Evolutionary conservation across 441 rosid genomes (phyloP).

Genomic region (Euphorbia schlechtendalii): DNA sequence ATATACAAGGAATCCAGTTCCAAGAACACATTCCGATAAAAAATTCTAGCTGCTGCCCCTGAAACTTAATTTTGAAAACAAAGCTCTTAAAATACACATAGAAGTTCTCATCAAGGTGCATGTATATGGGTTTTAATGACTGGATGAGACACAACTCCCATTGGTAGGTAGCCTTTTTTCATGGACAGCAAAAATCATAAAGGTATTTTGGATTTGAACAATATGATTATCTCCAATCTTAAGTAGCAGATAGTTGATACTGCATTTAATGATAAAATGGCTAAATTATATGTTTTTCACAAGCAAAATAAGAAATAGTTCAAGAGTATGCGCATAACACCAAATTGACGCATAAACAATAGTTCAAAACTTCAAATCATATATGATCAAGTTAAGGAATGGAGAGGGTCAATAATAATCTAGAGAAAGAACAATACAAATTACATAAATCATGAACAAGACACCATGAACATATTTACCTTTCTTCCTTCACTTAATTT

Average conservation of each 20-base stretch:
- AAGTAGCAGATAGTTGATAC: conserved; percentile 1
- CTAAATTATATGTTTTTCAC: not conserved
- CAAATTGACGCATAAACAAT: not conserved
- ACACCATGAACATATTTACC: conserved; percentile 36
- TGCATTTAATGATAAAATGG: no score
- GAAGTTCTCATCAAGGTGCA: not conserved
- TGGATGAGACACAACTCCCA: not conserved
- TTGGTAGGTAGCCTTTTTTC: not conserved
- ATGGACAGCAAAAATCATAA: not conserved
- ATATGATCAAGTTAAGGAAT: not conserved
- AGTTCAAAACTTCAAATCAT: not conserved
- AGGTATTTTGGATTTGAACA: not conserved
- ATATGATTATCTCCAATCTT: not conserved
- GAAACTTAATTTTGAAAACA: not conserved
- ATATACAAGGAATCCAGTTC: not conserved
- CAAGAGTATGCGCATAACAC: no score
- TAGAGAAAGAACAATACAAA: not conserved
- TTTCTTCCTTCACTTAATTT: conserved; percentile 94
- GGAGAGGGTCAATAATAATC: not conserved
- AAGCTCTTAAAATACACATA: not conserved
- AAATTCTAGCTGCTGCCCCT: not conserved
- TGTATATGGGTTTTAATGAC: not conserved
- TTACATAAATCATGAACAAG: not conserved
- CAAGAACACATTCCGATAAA: not conserved
- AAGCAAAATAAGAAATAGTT: not conserved